Base-by-base conservation (phyloP, 1,139 yeast species). In the Debaryomyces nepalensis region DNA sequence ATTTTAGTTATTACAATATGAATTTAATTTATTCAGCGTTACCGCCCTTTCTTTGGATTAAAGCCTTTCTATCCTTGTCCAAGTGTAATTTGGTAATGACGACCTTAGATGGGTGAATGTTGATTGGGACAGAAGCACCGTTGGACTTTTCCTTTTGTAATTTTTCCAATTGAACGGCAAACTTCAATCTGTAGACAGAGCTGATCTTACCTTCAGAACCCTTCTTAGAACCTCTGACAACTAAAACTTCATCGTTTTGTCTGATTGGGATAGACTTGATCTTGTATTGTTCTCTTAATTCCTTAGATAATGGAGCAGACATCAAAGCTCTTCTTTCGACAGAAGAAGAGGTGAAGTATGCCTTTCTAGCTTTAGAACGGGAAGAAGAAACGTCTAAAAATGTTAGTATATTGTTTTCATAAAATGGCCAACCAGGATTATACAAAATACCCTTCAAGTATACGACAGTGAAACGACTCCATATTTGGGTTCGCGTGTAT, bases 361-460 rank as follows among this genome's bases (percentile, higher is more conserved):
- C 99, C 91, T 93, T 93, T 88, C 99, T 91, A 77, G 98, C 82
- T 87, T 93, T 93, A 77, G 96, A 87, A 84, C 99, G 95, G 73
- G 97, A 93, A 76, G 96, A 86, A 70, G 99, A 90, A 79, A 93
- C 98, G 96, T 93, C 95, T 84, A 64, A 39, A 53, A 15, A 31
- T 55, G 70, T 66, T 68, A 68, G 74, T 69, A 66, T 49, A 27
- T 26, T n/a, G 16, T 15, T 5, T 7, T 15, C 21, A 10, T 6
- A 14, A 18, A 5, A 12, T 9, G 22, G 12, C 30, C 29, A 26
- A 24, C 26, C n/a, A 23, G 21, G 37, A 24, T 24, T 22, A n/a
- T 34, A 14, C 37, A 34, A 34, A 26, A 34, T 34, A 34, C 26
- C n/a, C n/a, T n/a, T n/a, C n/a, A n/a, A n/a, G n/a, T n/a, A n/a